Evolutionary conservation across 352 stramenopile species (phyloP), one percentile per base, ranked within the genome.

Genomic region (Aphanomyces invadans): DNA sequence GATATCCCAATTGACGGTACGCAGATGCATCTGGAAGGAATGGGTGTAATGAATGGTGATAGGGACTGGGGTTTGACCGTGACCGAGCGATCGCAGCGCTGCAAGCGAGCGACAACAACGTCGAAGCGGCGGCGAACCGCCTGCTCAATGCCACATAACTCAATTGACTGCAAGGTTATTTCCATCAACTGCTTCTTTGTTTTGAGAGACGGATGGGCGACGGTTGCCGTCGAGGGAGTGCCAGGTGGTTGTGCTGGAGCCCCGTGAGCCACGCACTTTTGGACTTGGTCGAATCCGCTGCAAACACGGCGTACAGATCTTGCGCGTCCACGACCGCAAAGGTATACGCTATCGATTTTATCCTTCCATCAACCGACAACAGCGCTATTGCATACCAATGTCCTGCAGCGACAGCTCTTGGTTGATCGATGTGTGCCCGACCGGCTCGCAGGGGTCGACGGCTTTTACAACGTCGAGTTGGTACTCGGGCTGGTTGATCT

Each of bases 111-210:
- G 74, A 88, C 65, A 92, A 92, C 74, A 95, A 95, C 55, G 82
- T 95, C n/a, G 83, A 95, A 72, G 83, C 82, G 7, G 86, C 86
- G 1, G 86, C 86, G 53, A 94, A 94, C 73, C 83, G 83, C 1
- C 66, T 94, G 12, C 60, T 94, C 48, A 95, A 95, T 60, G 82
- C 76, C 49, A 63, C 90, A 38, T 82, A 75, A 71, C 62, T 2
- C 11, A 2, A 31, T 45, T 45, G 38, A 17, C 17, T 45, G 38
- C 9, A 9, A 45, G 38, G 38, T 26, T 52, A 21, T n/a, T 26
- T 26, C 19, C n/a, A n/a, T 52, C 5, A 52, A n/a, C 12, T n/a
- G 19, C 12, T 25, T 25, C 44, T 9, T 23, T 52, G 12, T 26
- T 42, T 42, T 7, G 36, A 42, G 15, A 42, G 36, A 15, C 46